Base-by-base conservation (phyloP, 331 rosid species). In the Acacia concinna region DNA sequence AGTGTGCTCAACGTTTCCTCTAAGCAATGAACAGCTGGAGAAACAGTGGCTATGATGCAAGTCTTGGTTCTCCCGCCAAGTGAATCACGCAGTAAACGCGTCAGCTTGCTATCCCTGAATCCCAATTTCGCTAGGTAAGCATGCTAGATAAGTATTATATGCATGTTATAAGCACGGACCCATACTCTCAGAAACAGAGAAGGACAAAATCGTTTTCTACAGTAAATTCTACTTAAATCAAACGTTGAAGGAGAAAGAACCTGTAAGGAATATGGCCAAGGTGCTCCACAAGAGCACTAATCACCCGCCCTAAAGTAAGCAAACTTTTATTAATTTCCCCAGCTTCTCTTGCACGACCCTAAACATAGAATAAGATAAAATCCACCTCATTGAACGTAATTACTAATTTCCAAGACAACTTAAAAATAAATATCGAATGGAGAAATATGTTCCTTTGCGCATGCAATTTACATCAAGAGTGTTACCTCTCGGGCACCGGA, bases 341-440 rank as follows among this genome's bases (percentile, higher is more conserved):
- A 7, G 98, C 98, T 81, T 94, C 98, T 78, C 98, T 90, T 71
- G 98, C 98, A 63, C 97, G 97, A 28, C 97, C 98, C 98, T 94
- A 54, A 20, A 51, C 79, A 71, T 28, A 62, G 79, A 8, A 41
- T 17, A 52, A 59, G 60, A 47, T 1, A 51, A 59, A 49, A 56
- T 13, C 28, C 34, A 13, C 44, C 64, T 32, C 2, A 27, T 37
- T 52, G 65, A 30, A 37, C 56, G 2, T 51, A 31, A 25, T 9
- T 20, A 51, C 0, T 51, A 31, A 25, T 9, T 20, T 63, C 0
- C 31, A 28, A 23, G 21, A 20, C 18, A 25, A 35, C 14, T 30
- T 17, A 62, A 17, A 68, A 3, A 4, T 18, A 34, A 34, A 30
- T 27, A 47, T 47, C 28, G 37, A 41, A 54, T 1, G 51, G 41